A percentile compares a stretch with the other conserved stretches of the same genome.
phyloP scores from a whole-genome alignment of 495 filamentous ascomycete species.

The Aspergillus haitiensis region DNA sequence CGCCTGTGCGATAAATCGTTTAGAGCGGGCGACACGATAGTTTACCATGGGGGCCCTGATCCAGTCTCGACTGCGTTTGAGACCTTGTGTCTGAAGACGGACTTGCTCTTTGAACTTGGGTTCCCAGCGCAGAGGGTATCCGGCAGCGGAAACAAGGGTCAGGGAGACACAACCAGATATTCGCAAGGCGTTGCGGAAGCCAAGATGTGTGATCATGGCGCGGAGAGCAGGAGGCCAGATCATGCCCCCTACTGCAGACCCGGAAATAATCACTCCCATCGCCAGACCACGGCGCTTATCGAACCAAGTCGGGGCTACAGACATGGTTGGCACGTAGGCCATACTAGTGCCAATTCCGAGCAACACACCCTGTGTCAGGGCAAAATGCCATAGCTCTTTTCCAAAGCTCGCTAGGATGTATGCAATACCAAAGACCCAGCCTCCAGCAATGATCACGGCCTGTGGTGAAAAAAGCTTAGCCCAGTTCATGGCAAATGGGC shows the following conservation, averaged over 20 bases:
- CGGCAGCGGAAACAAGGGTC: conserved; percentile 46
- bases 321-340: conserved; percentile 53
- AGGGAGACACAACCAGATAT: conserved; percentile 49
- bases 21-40: conserved; percentile 37
- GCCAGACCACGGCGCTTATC: conserved; percentile 54
- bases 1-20: conserved; percentile 43
- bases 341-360: conserved; percentile 50
- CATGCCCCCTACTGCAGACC: conserved; percentile 58
- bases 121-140: conserved; percentile 44
- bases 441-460: conserved; percentile 35
- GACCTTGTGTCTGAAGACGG: conserved; percentile 26
- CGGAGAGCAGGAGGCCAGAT: conserved; percentile 48
- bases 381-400: conserved; percentile 58
- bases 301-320: conserved; percentile 57
- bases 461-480: conserved; percentile 42
- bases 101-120: conserved; percentile 42
- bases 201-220: conserved; percentile 49
- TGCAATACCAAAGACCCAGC: conserved; percentile 37
- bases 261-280: conserved; percentile 53
- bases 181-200: conserved; percentile 54
- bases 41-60: conserved; percentile 38
- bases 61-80: conserved; percentile 24
- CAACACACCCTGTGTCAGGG: conserved; percentile 59
- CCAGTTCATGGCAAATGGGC: conserved; percentile 41
- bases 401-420: conserved; percentile 58